phyloP scores from a whole-genome alignment of 2,329 filamentous ascomycete genomes.

The Calycina herbarum region DNA sequence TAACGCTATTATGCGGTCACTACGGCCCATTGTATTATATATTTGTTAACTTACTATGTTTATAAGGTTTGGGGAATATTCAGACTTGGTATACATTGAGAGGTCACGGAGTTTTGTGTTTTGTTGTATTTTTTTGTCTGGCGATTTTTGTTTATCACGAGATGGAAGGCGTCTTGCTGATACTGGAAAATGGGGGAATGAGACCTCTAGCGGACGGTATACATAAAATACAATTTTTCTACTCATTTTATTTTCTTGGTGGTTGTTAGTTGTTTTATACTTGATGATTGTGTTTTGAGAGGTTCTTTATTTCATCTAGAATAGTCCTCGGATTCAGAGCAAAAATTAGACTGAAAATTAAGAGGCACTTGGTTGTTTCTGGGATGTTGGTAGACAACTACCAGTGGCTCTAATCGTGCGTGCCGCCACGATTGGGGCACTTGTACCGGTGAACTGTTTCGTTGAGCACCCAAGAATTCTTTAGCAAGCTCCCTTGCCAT shows the following conservation, averaged over 20 bases:
- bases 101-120: neutral
- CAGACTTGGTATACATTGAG: neutral
- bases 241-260: neutral
- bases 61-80: neutral
- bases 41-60: neutral
- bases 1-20: neutral
- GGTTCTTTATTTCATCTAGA: too few relatives aligned
- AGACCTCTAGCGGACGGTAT: neutral
- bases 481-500: too few relatives aligned
- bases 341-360: too few relatives aligned
- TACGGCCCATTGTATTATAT: constrained; percentile 5
- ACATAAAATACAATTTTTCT: neutral
- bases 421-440: too few relatives aligned
- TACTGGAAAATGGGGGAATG: neutral
- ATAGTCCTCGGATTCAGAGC: too few relatives aligned
- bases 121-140: constrained; percentile 1
- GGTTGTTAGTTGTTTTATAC: neutral
- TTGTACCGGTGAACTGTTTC: too few relatives aligned
- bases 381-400: too few relatives aligned
- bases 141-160: neutral
- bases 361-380: too few relatives aligned
- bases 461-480: too few relatives aligned
- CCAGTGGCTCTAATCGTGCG: too few relatives aligned
- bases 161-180: neutral
- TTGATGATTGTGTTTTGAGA: too few relatives aligned